phyloP scores from a whole-genome alignment of 495 filamentous ascomycete species.

The Hypoxylon rickii region DNA sequence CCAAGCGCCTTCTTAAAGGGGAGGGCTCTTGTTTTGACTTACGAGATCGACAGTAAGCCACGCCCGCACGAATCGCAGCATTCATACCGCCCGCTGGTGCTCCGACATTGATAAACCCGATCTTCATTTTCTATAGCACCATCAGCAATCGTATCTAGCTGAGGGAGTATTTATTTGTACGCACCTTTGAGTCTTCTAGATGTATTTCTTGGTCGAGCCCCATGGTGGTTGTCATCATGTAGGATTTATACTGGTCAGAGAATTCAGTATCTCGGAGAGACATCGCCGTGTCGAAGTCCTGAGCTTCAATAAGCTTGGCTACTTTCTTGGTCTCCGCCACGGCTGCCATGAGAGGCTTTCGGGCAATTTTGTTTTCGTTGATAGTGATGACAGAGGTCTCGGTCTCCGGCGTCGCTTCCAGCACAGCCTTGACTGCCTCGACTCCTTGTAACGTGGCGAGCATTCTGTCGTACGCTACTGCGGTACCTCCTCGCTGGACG shows the following conservation, averaged over 20 bases:
- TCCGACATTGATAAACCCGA: conserved; percentile 95
- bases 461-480: conserved; percentile 93
- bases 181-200: conserved; percentile 74
- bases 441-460: conserved; percentile 92
- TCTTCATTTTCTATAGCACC: conserved; percentile 72
- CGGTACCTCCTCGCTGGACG: conserved; percentile 89
- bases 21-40: too few species aligned
- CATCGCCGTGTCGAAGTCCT: conserved; percentile 87
- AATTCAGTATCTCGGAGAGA: conserved; percentile 88
- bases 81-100: conserved; percentile 99
- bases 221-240: conserved; percentile 80
- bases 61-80: conserved; percentile 89
- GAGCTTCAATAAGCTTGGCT: conserved; percentile 74
- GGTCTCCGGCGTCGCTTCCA: conserved; percentile 85
- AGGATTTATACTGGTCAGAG: conserved; percentile 86
- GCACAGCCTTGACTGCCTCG: conserved; percentile 94
- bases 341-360: conserved; percentile 85
- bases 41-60: conserved; percentile 93
- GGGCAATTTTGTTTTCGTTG: conserved; percentile 95
- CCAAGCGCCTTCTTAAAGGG: too few species aligned
- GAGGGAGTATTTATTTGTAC: conserved; percentile 18
- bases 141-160: conserved; percentile 21
- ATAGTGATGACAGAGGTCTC: conserved; percentile 95
- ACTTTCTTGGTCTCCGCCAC: conserved; percentile 84
- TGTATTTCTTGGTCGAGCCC: conserved; percentile 48